Evolutionary conservation across 345 rosid species (phyloP), one percentile per base, ranked within the genome.

Genomic region (Lepidium africanum): DNA sequence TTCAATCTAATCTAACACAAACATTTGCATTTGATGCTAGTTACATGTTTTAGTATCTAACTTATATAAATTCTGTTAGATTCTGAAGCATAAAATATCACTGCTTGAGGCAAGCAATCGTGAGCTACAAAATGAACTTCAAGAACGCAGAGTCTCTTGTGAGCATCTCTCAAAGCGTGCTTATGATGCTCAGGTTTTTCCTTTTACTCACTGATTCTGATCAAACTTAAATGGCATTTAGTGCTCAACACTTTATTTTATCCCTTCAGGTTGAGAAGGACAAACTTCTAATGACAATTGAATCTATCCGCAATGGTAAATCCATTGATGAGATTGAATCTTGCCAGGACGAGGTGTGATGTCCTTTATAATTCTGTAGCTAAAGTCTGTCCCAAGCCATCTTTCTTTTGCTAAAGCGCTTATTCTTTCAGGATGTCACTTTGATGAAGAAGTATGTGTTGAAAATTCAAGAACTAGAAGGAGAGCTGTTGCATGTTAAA

Each of bases 391-490:
- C 53, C 32, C 42, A 38, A 27, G 27, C 25, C 51, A 33, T 43
- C 30, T 25, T 67, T 35, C 33, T 57, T 48, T 72, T 3, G 38
- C 69, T 62, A 8, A 75, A 50, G 17, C 50, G 49, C 10, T 30
- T 39, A 63, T 27, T 74, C 65, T 62, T 75, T 32, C 79, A 94
- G 99, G 97, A 82, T 64, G 71, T 53, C 73, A 85, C 83, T 82
- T 77, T 94, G 84, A 43, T 91, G 55, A 91, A 80, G 53, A 80
- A 64, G 63, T 87, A 94, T 63, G 84, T 94, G 40, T 80, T 82
- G 41, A 91, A 85, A 83, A 91, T 91, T 81, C 96, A 94, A 81
- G 96, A 89, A 57, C 79, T 91, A 60, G 99, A 91, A 81, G 90
- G 90, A 63, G 96, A 94, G 73, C 51, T 94, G 72, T 61, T 87